Base-by-base conservation (phyloP, 768 basidiomycete genomes). In the Amyloporia xantha region DNA sequence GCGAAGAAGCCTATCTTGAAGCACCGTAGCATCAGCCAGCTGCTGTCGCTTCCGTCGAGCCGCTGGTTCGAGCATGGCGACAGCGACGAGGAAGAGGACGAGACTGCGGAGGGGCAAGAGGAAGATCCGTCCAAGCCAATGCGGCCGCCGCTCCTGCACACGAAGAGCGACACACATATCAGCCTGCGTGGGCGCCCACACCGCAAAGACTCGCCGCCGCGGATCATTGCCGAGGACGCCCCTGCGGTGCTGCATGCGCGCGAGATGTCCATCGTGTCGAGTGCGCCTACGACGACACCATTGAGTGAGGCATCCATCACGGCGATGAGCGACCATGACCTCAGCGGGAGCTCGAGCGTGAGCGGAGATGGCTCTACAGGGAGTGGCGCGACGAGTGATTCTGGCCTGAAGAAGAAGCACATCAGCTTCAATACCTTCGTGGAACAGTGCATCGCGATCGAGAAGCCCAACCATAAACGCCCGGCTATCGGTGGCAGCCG, bases 361-460 rank as follows among this genome's bases (percentile, higher is more conserved):
- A 59, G 59, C 53, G 56, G 55, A 38, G 57, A 62, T 10, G 57
- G 59, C 39, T 57, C 54, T 47, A n/a, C n/a, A n/a, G 61, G 56
- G 33, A 56, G 51, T 54, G 54, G 51, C 51, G 52, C 62, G 41
- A 7, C 42, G 24, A 43, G 42, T 26, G 42, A 43, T 15, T 15
- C 42, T 38, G 53, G 41, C 19, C 68, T 60, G 50, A 84, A 82
- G 73, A 89, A 84, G 71, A 84, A 84, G 54, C 95, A 96, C 64
- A 97, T 98, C 70, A 86, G 78, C 58, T 98, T 98, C 77, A 98
- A 97, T 66, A 95, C 94, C 0, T 96, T 94, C 62, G 95, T 99
- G 33, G 89, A 96, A 65, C 95, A 97, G 64, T 92, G 82, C 62
- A 95, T 99, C 50, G 84, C 89, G 37, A 88, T 91, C 62, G 89